These are phyloP conservation scores for Phialophora chinensis DNA, from an alignment of 2,329 filamentous ascomycete species.

Conservation along the genomic window DNA sequence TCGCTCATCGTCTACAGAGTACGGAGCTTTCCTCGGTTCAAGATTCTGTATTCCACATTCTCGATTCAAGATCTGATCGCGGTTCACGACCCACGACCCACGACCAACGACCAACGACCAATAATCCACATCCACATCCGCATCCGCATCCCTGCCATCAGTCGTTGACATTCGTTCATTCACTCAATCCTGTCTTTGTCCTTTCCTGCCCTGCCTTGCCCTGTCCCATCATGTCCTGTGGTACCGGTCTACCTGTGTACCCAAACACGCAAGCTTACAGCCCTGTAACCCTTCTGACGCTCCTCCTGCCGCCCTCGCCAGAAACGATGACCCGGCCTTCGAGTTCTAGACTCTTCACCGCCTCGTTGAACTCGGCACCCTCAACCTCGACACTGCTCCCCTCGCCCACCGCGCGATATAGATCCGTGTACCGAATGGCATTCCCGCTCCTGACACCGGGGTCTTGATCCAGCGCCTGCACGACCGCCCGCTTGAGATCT, in stretches of 20 bases:
- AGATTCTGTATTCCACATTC: too few relatives aligned
- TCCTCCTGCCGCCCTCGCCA: conserved; percentile 84
- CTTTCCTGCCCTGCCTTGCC: neutral
- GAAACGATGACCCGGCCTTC: conserved; percentile 81
- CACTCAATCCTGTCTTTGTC: neutral
- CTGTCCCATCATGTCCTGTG: neutral
- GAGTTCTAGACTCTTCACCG: conserved; percentile 77
- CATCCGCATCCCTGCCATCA: neutral
- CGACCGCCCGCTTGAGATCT: conserved; percentile 80
- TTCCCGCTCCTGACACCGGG: conserved; percentile 55
- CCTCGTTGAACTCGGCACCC: conserved; percentile 79
- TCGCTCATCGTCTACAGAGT: too few relatives aligned
- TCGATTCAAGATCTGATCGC: too few relatives aligned
- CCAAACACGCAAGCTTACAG: conserved; percentile 13
- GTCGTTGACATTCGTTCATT: neutral
- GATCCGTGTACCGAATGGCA: conserved; percentile 77
- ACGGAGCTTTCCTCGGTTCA: too few relatives aligned
- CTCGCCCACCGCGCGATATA: conserved; percentile 74
- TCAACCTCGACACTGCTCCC: conserved; percentile 73
- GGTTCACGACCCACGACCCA: neutral
- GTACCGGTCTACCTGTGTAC: neutral
- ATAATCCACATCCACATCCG: neutral
- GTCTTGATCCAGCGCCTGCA: conserved; percentile 75
- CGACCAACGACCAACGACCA: neutral
- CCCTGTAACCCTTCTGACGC: conserved; percentile 75